Base-by-base conservation (phyloP, 2,329 filamentous ascomycete genomes). In the Aurifilum marmelostoma region DNA sequence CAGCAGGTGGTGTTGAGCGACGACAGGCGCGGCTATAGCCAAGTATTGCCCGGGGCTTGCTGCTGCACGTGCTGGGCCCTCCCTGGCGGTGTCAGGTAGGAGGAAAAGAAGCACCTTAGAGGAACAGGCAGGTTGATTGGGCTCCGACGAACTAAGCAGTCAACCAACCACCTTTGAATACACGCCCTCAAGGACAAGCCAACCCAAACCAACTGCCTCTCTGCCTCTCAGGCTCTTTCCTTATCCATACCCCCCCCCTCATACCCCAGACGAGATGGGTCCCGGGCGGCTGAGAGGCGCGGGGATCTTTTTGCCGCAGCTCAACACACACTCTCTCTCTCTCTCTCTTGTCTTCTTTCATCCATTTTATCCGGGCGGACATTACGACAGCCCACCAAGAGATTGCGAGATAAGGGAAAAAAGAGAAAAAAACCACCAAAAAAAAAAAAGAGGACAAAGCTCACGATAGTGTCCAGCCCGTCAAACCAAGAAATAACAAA, bases 341-440 rank as follows among this genome's bases (percentile, higher is more conserved):
- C n/a, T n/a, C 54, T 34, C 60, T 34, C 64, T 39, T 58, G 16
- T 8, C 21, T 47, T 18, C 27, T 37, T 16, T 56, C 62, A 21
- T 59, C 27, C 62, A 34, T 41, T 39, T 62, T 43, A 34, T 37
- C 56, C 47, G 56, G 41, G 56, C 60, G 37, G 27, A 21, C 41
- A 47, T 63, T 58, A 62, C 61, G 47, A 62, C 56, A 68, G 9
- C 63, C 37, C 60, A 29, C 27, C 29, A 47, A 62, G 62, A 47
- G 34, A 65, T 66, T 68, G 66, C 68, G 63, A 65, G 66, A 63
- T 67, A 29, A 56, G 47, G 34, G 34, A 34, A 21, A 43, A 18
- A 39, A 39, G 37, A 6, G n/a, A n/a, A n/a, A n/a, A n/a, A n/a
- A n/a, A n/a, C n/a, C n/a, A n/a, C n/a, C n/a, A 34, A 21, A 43